Evolutionary conservation across 306 rosid genomes (phyloP), one percentile per base, ranked within the genome.

Genomic region (Quercus gilva): DNA sequence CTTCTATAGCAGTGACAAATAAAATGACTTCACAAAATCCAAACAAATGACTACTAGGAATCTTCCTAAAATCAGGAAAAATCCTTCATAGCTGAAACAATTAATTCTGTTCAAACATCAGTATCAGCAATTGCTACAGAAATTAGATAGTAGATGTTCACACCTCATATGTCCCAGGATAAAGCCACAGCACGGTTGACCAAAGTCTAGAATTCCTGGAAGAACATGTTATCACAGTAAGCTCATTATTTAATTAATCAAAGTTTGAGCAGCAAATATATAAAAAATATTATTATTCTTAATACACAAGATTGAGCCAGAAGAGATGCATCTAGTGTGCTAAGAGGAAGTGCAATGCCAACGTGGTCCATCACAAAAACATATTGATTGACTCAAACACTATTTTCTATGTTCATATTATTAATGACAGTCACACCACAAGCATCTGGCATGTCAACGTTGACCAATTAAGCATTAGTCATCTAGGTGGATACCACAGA

Each of bases 101-200:
- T 33, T 65, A 6, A 59, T 35, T 37, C 78, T 74, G 41, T 21
- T 74, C 7, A 29, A 11, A 25, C 23, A 58, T 23, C 57, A 23
- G 2, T 25, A 59, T 23, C 43, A 37, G 58, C 41, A 14, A 37
- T 43, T 37, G 64, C 76, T 17, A 31, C 15, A 7, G 49, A 9
- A 31, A 52, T 41, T 29, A 51, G 72, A 74, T 13, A 61, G 86
- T 78, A 79, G 83, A 81, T 85, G 71, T 75, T 75, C 93, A 37
- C 59, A 95, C 98, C 99, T 95, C 99, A 61, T 92, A 95, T 25
- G 77, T 85, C 74, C 99, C 99, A 75, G 99, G 98, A 89, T 95
- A 95, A 80, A 95, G 98, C 99, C 96, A 92, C 78, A 95, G 78
- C 77, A 74, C 76, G 1, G 92, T 86, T 68, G 94, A 89, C 99